Conservation (phyloP, 2,329 filamentous ascomycete species). For the Rhexocercosporidium sp. region DNA sequence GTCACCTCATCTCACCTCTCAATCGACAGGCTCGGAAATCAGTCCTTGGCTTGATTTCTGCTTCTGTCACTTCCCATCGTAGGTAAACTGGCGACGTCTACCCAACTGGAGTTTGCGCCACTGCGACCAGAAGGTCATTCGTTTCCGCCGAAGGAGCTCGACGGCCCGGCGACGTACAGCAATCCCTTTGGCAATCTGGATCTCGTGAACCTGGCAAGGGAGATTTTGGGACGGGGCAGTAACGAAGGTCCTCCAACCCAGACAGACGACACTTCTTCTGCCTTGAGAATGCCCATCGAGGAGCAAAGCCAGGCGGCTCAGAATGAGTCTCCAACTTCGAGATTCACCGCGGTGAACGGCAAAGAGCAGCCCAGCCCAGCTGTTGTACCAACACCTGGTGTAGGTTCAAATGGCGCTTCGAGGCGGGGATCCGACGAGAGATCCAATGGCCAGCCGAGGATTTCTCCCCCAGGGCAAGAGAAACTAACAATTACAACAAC, state of each 20-base stretch:
- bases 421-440: constrained; percentile 41
- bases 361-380: constrained; percentile 29
- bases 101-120: constrained; percentile 29
- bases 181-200: constrained; percentile 30
- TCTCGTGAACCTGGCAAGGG: constrained; percentile 34
- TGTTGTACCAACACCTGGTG: constrained; percentile 15
- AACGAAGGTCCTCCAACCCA: constrained; percentile 1
- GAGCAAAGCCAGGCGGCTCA: constrained; percentile 26
- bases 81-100: constrained; percentile 31
- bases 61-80: constrained; percentile 5
- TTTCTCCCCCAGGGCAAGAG: constrained; percentile 41
- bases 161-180: constrained; percentile 27
- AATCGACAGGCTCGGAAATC: constrained; percentile 8
- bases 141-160: constrained; percentile 22
- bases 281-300: constrained; percentile 26
- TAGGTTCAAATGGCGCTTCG: constrained; percentile 31
- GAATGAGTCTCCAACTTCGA: constrained; percentile 39
- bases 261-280: constrained; percentile 2
- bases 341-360: constrained; percentile 45
- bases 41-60: constrained; percentile 12
- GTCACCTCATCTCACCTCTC: neutral
- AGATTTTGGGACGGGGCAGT: constrained; percentile 28
- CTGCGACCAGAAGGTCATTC: constrained; percentile 26
- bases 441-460: constrained; percentile 39
- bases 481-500: constrained; percentile 42